Evolutionary conservation across 2,329 filamentous ascomycete genomes (phyloP).

Genomic region (Colletotrichum incanum): DNA sequence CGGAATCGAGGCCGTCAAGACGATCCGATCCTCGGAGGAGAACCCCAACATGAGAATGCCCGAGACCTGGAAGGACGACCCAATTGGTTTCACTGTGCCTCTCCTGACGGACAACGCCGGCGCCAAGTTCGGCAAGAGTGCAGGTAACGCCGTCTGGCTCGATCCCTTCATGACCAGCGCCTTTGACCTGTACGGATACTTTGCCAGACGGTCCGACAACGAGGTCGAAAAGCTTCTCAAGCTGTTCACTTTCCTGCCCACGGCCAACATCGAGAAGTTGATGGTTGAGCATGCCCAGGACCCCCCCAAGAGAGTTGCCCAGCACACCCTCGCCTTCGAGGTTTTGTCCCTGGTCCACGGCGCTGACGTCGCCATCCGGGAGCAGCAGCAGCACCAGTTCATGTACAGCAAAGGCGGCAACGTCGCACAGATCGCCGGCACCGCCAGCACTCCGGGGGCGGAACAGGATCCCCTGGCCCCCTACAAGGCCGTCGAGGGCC

Average conservation of each 20-base stretch:
- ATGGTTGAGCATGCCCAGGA: conserved; percentile 79
- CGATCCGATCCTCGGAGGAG: conserved; percentile 74
- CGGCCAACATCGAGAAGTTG: conserved; percentile 75
- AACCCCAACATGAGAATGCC: conserved; percentile 59
- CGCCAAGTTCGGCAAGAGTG: conserved; percentile 94
- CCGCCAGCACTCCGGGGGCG: conserved; percentile 27
- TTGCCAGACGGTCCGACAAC: conserved; percentile 85
- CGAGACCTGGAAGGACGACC: conserved; percentile 64
- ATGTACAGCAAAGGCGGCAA: conserved; percentile 59
- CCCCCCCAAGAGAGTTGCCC: conserved; percentile 81
- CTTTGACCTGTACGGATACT: conserved; percentile 93
- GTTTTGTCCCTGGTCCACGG: conserved; percentile 88
- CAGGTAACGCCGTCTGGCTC: conserved; percentile 95
- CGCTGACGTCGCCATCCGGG: conserved; percentile 71
- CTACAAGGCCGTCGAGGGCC: conserved; percentile 43
- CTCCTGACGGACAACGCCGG: conserved; percentile 89
- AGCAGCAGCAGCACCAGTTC: conserved; percentile 69
- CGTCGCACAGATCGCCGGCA: background rate
- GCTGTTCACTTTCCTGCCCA: conserved; percentile 90
- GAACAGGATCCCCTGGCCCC: conserved; percentile 33
- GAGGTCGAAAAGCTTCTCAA: conserved; percentile 88
- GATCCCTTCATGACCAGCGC: conserved; percentile 84
- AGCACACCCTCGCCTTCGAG: conserved; percentile 87
- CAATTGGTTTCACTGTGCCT: conserved; percentile 91
- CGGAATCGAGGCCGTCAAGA: conserved; percentile 88